A percentile compares a stretch with the other conserved stretches of the same genome.
Conservation (phyloP, 768 basidiomycete species). For the Rhodotorula paludigena region DNA sequence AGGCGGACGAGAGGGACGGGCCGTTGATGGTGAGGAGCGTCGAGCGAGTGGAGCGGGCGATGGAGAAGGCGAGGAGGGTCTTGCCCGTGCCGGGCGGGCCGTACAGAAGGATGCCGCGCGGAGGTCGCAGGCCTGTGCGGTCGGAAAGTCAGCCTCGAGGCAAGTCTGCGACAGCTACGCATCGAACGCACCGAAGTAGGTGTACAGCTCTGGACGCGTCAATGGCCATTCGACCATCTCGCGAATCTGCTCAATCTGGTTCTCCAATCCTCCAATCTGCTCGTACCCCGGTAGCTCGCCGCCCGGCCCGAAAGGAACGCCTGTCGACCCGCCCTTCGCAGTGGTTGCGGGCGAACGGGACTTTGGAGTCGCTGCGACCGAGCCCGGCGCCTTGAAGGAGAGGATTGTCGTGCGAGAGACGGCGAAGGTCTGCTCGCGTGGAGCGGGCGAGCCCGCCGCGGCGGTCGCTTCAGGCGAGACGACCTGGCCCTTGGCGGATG, state of each 20-base stretch:
- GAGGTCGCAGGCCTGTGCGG: constrained; percentile 75
- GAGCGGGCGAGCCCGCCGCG: not conserved
- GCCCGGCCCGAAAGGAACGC: no score
- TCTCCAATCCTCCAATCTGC: constrained; percentile 71
- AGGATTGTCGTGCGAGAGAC: constrained; percentile 20
- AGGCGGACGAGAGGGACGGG: constrained; percentile 88
- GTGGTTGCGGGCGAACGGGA: not conserved
- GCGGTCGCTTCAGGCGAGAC: not conserved
- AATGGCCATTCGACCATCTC: constrained; percentile 82
- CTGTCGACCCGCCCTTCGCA: not conserved
- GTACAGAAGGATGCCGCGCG: constrained; percentile 88
- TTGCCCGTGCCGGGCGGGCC: constrained; percentile 98
- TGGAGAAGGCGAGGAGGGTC: constrained; percentile 89
- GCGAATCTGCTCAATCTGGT: constrained; percentile 78
- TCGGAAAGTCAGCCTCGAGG: constrained; percentile 32
- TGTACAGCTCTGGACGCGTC: constrained; percentile 72
- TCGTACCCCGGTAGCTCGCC: constrained; percentile 34
- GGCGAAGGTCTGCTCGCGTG: constrained; percentile 21
- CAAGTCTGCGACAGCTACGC: not conserved
- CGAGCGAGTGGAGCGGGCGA: constrained; percentile 78
- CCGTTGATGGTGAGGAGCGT: constrained; percentile 92
- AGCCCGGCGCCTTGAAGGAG: constrained; percentile 19
- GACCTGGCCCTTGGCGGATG: constrained; percentile 11
- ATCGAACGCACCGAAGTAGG: constrained; percentile 60
- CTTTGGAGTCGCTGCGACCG: constrained; percentile 1